Percentiles rank a stretch among this genome's conserved stretches.
Conservation (phyloP, 441 rosid species). For the Francoa sonchifolia region DNA sequence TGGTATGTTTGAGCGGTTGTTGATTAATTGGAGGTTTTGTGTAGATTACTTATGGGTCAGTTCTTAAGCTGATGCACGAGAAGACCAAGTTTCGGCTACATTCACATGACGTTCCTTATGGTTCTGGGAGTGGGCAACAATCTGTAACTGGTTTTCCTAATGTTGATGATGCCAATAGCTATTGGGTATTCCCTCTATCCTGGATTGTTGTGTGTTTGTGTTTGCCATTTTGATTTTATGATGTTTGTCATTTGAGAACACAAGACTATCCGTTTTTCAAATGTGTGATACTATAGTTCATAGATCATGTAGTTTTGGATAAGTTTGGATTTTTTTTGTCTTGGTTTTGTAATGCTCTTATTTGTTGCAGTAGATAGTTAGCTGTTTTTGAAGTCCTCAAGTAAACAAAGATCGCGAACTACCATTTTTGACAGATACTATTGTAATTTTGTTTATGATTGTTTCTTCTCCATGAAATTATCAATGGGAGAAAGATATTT, state of each 20-base stretch:
- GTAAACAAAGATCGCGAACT: too few species aligned
- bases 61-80: slow-evolving; percentile 86
- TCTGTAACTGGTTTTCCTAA: slow-evolving; percentile 83
- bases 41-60: slow-evolving; percentile 80
- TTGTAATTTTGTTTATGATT: too few species aligned
- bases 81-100: slow-evolving; percentile 66
- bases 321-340: too few species aligned
- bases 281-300: too few species aligned
- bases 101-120: slow-evolving; percentile 96
- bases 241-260: neutral
- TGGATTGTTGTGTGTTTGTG: neutral
- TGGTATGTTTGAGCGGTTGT: too few species aligned
- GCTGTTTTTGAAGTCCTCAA: too few species aligned
- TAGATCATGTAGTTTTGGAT: too few species aligned
- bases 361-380: too few species aligned
- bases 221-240: neutral
- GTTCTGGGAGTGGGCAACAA: slow-evolving; percentile 97
- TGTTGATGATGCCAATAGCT: slow-evolving; percentile 85
- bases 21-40: neutral
- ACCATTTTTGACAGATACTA: too few species aligned
- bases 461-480: too few species aligned
- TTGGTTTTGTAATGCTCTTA: too few species aligned
- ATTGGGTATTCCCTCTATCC: slow-evolving; percentile 46
- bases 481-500: too few species aligned
- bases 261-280: neutral